phyloP scores from a whole-genome alignment of 805 yeast species.

The Candida odintsovae region DNA sequence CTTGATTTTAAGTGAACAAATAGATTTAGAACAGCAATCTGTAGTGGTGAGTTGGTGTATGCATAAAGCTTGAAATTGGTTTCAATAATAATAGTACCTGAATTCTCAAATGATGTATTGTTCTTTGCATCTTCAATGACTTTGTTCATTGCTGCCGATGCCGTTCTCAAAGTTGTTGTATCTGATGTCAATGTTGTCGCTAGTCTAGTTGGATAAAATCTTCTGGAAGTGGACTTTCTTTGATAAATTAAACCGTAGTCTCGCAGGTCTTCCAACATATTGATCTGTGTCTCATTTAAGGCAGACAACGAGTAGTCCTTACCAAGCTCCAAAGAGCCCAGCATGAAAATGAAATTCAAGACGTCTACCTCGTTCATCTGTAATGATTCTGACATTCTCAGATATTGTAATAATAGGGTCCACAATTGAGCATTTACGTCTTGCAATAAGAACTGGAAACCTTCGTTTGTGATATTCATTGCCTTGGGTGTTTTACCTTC shows the following conservation, averaged over 20 bases:
- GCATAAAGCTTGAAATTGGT: constrained; percentile 93
- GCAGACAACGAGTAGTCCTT: constrained; percentile 71
- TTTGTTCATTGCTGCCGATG: constrained; percentile 70
- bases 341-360: constrained; percentile 84
- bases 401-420: constrained; percentile 83
- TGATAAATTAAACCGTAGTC: constrained; percentile 89
- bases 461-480: constrained; percentile 77
- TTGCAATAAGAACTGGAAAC: constrained; percentile 90
- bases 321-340: constrained; percentile 90
- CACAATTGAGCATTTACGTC: constrained; percentile 93
- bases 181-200: constrained; percentile 91
- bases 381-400: constrained; percentile 75
- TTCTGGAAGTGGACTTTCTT: constrained; percentile 46
- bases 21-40: constrained; percentile 84
- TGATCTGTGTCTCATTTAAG: constrained; percentile 72
- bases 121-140: constrained; percentile 39
- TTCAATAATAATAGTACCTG: constrained; percentile 81
- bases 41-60: constrained; percentile 89
- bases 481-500: constrained; percentile 44
- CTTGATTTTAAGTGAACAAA: constrained; percentile 83
- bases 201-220: constrained; percentile 85
- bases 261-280: constrained; percentile 81
- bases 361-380: constrained; percentile 97
- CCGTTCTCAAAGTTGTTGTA: constrained; percentile 60
- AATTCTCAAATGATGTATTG: constrained; percentile 22